These are phyloP conservation scores for Sisymbrium altissimum DNA, from an alignment of 345 rosid genomes.

Conservation along the genomic window DNA sequence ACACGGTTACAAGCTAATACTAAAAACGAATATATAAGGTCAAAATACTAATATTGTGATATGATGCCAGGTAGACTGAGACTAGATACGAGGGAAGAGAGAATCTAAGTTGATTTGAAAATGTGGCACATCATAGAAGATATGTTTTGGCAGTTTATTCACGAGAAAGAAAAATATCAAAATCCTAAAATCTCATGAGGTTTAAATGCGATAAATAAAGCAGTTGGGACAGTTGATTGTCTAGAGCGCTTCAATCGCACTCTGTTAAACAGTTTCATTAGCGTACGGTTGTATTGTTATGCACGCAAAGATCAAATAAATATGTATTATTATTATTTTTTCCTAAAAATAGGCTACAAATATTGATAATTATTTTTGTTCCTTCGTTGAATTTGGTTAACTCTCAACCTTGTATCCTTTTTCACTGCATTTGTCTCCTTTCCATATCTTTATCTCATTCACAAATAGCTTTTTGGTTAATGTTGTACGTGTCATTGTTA, in stretches of 20 bases:
- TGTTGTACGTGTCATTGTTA: background rate
- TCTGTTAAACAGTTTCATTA: background rate
- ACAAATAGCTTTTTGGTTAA: background rate
- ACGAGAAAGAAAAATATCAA: background rate
- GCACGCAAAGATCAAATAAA: slow-evolving; percentile 1
- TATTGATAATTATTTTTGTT: too few species aligned
- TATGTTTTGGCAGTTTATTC: slow-evolving; percentile 23
- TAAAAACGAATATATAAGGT: background rate
- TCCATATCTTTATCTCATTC: background rate
- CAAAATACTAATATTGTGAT: background rate
- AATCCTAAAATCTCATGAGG: background rate
- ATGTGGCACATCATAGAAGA: slow-evolving; percentile 21
- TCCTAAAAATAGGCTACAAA: too few species aligned
- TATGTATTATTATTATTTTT: background rate
- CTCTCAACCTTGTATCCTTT: background rate
- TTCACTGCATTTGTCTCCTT: background rate
- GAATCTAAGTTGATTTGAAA: slow-evolving; percentile 19
- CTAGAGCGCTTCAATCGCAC: background rate
- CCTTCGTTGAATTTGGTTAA: background rate
- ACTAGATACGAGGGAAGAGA: slow-evolving; percentile 15
- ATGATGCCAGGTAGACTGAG: slow-evolving; percentile 27
- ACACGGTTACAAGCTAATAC: slow-evolving; percentile 21
- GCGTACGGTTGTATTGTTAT: background rate
- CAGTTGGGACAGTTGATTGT: slow-evolving; percentile 26
- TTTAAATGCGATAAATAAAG: background rate